phyloP scores from a whole-genome alignment of 768 basidiomycete species.

The Sarcodon aspratus region DNA sequence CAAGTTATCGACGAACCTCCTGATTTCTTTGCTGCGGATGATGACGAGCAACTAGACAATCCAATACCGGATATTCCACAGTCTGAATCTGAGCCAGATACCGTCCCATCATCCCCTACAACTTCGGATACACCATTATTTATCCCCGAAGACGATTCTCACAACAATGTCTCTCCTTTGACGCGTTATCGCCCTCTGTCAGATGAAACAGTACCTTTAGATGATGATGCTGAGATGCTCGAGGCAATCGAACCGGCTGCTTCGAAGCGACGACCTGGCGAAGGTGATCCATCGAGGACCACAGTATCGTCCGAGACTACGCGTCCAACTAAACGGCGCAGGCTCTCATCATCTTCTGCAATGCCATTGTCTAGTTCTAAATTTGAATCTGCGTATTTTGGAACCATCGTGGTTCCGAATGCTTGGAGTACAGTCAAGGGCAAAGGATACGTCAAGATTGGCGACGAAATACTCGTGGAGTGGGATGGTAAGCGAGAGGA shows the following conservation, averaged over 20 bases:
- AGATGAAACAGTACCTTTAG: too few species aligned
- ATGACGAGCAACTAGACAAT: background rate
- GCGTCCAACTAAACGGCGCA: conserved; percentile 43
- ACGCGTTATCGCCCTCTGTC: too few species aligned
- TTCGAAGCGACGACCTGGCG: too few species aligned
- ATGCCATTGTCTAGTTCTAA: background rate
- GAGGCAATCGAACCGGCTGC: too few species aligned
- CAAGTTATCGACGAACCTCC: background rate
- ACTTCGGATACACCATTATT: too few species aligned
- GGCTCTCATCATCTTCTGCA: conserved; percentile 13
- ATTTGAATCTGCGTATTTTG: conserved; percentile 39
- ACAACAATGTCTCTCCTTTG: too few species aligned
- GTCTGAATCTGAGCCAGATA: too few species aligned
- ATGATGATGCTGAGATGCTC: too few species aligned
- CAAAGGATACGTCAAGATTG: conserved; percentile 51
- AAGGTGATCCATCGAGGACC: too few species aligned
- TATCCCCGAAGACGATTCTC: too few species aligned
- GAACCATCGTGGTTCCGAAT: conserved; percentile 56
- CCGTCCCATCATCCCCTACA: too few species aligned
- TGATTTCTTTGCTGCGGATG: background rate
- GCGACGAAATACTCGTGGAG: conserved; percentile 49
- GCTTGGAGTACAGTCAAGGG: conserved; percentile 76
- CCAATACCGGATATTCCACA: too few species aligned
- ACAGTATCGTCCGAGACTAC: conserved; percentile 6
- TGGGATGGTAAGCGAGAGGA: conserved; percentile 35